Percentiles rank a stretch among this genome's conserved stretches.
phyloP scores from a whole-genome alignment of 1,284 basidiomycete genomes.

The Prillingera fragicola region DNA sequence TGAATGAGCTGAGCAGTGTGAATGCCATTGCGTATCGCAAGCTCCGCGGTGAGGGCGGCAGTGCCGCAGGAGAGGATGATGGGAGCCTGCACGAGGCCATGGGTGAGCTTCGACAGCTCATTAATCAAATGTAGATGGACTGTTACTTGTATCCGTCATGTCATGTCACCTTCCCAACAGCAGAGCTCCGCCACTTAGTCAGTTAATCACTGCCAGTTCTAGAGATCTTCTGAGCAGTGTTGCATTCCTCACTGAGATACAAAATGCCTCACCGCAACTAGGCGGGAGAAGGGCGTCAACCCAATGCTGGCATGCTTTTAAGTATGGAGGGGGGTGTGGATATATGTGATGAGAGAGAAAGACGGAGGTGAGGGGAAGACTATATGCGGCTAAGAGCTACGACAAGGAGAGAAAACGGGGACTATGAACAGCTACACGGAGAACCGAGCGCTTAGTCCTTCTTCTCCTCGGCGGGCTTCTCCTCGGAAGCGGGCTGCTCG shows the following conservation, averaged over 20 bases:
- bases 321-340: not conserved
- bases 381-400: not conserved
- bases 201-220: no score
- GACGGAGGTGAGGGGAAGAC: not conserved
- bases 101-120: no score
- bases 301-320: not conserved
- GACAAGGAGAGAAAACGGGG: not conserved
- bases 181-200: no score
- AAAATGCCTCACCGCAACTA: not conserved
- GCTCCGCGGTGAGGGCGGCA: not conserved
- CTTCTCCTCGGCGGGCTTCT: conserved; percentile 44
- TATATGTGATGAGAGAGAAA: conserved; percentile 1
- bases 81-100: not conserved
- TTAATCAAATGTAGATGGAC: no score
- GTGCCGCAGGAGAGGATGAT: not conserved
- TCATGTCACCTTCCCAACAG: no score
- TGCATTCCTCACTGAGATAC: not conserved
- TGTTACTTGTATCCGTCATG: no score
- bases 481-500: conserved; percentile 45
- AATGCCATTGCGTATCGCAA: not conserved
- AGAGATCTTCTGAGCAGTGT: no score
- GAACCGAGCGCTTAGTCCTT: conserved; percentile 33
- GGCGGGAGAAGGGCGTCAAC: not conserved
- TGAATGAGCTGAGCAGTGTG: conserved; percentile 1
- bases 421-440: not conserved